A percentile compares a stretch with the other conserved stretches of the same genome.
Conservation (phyloP, 1,284 basidiomycete species). For the Meira nashicola region DNA sequence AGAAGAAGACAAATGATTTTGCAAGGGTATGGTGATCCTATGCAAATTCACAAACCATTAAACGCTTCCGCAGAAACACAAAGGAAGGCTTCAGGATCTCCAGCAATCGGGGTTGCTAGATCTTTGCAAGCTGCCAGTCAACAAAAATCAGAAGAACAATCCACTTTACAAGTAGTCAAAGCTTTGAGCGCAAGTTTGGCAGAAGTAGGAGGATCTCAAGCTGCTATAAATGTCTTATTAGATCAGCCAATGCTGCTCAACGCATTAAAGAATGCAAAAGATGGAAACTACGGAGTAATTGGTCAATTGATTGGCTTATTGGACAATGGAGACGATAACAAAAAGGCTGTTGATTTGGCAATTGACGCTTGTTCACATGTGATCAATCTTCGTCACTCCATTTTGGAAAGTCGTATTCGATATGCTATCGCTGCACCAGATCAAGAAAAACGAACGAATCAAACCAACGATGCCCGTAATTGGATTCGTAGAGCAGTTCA, state of each 20-base stretch:
- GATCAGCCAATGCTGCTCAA: conserved; percentile 43
- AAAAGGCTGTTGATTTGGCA: conserved; percentile 44
- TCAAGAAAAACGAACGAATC: neutral
- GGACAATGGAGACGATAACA: conserved; percentile 46
- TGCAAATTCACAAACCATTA: conserved; percentile 27
- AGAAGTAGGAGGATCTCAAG: conserved; percentile 28
- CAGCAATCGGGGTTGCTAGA: conserved; percentile 18
- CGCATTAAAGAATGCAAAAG: conserved; percentile 42
- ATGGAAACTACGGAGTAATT: conserved; percentile 48
- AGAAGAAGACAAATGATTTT: conserved; percentile 79
- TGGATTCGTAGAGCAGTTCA: conserved; percentile 43
- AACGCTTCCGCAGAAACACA: neutral
- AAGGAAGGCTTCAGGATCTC: neutral
- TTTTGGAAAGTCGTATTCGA: conserved; percentile 36
- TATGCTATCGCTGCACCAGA: conserved; percentile 20
- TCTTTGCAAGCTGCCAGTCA: conserved; percentile 52
- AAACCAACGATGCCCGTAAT: conserved; percentile 13
- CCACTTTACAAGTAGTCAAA: conserved; percentile 75
- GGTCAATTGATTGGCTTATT: conserved; percentile 45
- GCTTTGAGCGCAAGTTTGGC: conserved; percentile 71
- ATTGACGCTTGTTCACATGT: conserved; percentile 49
- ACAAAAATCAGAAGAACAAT: conserved; percentile 77
- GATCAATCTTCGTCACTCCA: conserved; percentile 47
- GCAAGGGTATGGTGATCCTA: conserved; percentile 73
- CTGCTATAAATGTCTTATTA: conserved; percentile 42